A percentile compares a stretch with the other conserved stretches of the same genome.
Evolutionary conservation across 176 grass and related monocot genomes (phyloP).

Genomic region (Oryza glaberrima): DNA sequence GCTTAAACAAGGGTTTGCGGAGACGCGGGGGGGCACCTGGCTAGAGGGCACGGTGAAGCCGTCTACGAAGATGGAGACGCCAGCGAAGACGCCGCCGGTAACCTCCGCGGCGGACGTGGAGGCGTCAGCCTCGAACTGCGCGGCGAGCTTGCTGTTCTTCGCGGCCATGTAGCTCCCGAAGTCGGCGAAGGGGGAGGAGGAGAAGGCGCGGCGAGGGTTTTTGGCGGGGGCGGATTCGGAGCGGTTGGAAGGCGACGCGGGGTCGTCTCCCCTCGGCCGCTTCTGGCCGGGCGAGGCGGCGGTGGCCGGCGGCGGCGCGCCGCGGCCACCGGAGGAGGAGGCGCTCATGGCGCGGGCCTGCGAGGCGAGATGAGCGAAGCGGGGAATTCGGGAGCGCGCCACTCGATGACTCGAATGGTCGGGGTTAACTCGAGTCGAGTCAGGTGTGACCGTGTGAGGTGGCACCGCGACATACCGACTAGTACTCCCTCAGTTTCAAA

Average conservation of each 20-base stretch:
- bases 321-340: slow-evolving; percentile 37
- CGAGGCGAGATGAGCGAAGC: background rate
- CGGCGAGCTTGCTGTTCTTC: slow-evolving; percentile 71
- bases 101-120: slow-evolving; percentile 7
- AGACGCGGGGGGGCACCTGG: slow-evolving; percentile 41
- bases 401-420: no score
- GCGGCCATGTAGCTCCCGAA: slow-evolving; percentile 68
- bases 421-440: no score
- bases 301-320: slow-evolving; percentile 3
- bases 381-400: background rate
- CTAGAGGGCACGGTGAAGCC: slow-evolving; percentile 68
- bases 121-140: slow-evolving; percentile 61
- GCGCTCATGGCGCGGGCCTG: slow-evolving; percentile 32
- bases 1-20: background rate
- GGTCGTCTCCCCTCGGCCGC: slow-evolving; percentile 22
- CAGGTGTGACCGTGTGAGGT: no score
- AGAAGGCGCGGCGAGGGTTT: slow-evolving; percentile 51
- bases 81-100: slow-evolving; percentile 47
- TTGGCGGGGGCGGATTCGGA: slow-evolving; percentile 9
- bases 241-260: slow-evolving; percentile 18
- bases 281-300: slow-evolving; percentile 32
- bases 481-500: no score
- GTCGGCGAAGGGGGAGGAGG: slow-evolving; percentile 64
- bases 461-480: no score
- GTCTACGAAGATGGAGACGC: slow-evolving; percentile 73